Evolutionary conservation across 345 rosid genomes (phyloP).

Genomic region (Eucalyptus marginata): DNA sequence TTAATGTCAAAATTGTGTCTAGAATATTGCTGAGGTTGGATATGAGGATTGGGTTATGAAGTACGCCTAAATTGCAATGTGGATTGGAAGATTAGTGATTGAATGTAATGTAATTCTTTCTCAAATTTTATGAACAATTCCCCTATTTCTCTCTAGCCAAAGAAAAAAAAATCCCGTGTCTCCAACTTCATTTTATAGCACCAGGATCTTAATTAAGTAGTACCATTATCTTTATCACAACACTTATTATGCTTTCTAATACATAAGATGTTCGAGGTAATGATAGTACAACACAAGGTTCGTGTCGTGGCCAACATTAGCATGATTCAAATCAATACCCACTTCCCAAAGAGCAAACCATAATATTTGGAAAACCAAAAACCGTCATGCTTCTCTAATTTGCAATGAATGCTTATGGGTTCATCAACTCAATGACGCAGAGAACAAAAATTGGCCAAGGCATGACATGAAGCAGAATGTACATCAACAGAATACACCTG

Average conservation of each 20-base stretch:
- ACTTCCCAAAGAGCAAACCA: background rate
- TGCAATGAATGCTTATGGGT: background rate
- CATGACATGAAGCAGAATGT: accelerated
- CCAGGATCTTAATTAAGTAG: too few species aligned
- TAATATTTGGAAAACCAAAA: background rate
- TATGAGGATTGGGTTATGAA: too few species aligned
- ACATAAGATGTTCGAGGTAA: background rate
- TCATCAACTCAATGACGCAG: accelerated
- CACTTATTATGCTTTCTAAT: too few species aligned
- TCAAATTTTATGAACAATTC: too few species aligned
- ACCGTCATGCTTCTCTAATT: accelerated
- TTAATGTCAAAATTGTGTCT: background rate
- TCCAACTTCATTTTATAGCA: too few species aligned
- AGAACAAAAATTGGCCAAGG: background rate
- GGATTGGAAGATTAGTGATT: too few species aligned
- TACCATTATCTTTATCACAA: too few species aligned
- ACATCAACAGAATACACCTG: background rate
- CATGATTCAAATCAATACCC: background rate
- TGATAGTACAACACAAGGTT: background rate
- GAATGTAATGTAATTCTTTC: too few species aligned
- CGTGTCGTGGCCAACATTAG: background rate
- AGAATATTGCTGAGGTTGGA: too few species aligned
- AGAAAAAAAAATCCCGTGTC: too few species aligned
- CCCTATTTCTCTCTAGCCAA: too few species aligned
- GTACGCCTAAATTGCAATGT: too few species aligned